Conservation (phyloP, 345 rosid genomes). For the Ceriops tagal region DNA sequence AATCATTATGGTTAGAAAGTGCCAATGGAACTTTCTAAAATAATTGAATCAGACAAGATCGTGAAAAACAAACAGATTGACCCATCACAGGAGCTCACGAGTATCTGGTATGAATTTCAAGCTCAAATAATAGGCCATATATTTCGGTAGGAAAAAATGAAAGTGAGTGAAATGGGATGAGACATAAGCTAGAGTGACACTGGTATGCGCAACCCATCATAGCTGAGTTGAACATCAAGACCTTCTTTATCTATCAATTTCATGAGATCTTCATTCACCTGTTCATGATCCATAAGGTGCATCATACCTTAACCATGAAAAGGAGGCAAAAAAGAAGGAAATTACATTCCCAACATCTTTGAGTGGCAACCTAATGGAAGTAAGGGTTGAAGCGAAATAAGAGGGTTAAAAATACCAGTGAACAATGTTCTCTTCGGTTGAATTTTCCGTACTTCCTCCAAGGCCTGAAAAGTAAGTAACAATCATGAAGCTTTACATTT, state of each 20-base stretch:
- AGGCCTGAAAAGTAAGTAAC: conserved; percentile 41
- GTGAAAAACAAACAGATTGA: no score
- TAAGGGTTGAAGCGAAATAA: neutral
- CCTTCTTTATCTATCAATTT: conserved; percentile 66
- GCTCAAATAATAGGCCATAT: neutral
- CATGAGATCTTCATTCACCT: conserved; percentile 49
- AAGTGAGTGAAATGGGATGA: neutral
- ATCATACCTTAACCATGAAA: conserved; percentile 59
- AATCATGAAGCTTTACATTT: neutral
- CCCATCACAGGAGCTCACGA: neutral
- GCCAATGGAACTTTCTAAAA: neutral
- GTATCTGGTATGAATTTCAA: neutral
- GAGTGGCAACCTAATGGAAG: no score
- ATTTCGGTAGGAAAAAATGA: conserved; percentile 9
- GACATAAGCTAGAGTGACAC: conserved; percentile 39
- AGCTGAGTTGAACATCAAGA: conserved; percentile 72
- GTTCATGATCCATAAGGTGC: conserved; percentile 95
- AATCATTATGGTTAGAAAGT: neutral
- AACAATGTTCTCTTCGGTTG: conserved; percentile 81
- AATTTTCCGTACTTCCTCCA: conserved; percentile 82
- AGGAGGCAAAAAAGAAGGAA: conserved; percentile 8
- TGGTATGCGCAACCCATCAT: conserved; percentile 76
- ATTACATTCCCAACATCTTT: conserved; percentile 1
- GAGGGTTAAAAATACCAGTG: conserved; percentile 46
- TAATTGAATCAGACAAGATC: neutral